Conservation (phyloP, 2,329 filamentous ascomycete genomes). For the Aspergillus viridinutans region DNA sequence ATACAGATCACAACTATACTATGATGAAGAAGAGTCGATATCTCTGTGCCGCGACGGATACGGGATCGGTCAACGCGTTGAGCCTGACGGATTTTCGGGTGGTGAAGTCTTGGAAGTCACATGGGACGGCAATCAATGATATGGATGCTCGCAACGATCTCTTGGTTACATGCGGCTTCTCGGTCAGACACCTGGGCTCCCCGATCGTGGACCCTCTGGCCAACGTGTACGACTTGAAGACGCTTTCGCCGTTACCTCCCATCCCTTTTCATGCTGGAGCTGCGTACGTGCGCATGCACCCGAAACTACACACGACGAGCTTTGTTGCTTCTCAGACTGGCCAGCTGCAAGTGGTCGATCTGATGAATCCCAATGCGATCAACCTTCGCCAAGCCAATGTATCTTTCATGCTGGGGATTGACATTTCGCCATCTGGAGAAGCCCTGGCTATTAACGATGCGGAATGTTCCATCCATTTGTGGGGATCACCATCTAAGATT, state of each 20-base stretch:
- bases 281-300: constrained; percentile 94
- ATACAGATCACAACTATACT: constrained; percentile 72
- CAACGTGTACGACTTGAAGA: constrained; percentile 94
- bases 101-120: constrained; percentile 84
- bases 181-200: constrained; percentile 70
- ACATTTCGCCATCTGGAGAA: constrained; percentile 83
- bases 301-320: constrained; percentile 88
- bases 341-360: constrained; percentile 91
- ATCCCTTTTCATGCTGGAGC: constrained; percentile 90
- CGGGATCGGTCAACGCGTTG: constrained; percentile 78
- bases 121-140: constrained; percentile 83
- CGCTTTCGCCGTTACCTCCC: constrained; percentile 78
- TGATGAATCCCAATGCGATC: constrained; percentile 87
- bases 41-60: constrained; percentile 85
- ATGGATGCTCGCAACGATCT: constrained; percentile 97
- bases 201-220: constrained; percentile 88
- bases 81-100: constrained; percentile 74
- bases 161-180: constrained; percentile 91
- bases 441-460: constrained; percentile 76
- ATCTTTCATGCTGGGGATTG: constrained; percentile 71
- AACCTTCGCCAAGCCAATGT: constrained; percentile 80
- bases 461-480: constrained; percentile 75
- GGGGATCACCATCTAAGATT: constrained; percentile 81
- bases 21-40: constrained; percentile 86
- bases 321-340: constrained; percentile 90